phyloP scores from a whole-genome alignment of 192 early-diverging fungal genomes.

The Coemansia sp. region DNA sequence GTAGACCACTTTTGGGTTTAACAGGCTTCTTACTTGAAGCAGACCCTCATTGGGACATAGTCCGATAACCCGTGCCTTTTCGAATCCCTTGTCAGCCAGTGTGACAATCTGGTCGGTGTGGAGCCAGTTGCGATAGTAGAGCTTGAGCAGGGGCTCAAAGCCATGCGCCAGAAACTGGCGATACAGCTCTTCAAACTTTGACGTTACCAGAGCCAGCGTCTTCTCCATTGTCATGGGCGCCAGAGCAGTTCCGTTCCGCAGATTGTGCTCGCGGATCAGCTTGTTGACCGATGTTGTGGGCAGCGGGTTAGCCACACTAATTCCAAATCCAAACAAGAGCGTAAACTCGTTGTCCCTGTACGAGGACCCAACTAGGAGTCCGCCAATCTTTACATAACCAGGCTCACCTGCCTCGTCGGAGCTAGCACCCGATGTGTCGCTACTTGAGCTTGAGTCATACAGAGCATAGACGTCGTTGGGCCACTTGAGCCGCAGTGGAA shows the following conservation, averaged over 20 bases:
- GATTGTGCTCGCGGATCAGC: constrained; percentile 63
- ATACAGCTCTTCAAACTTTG: constrained; percentile 77
- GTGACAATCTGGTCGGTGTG: constrained; percentile 73
- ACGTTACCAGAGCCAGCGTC: constrained; percentile 56
- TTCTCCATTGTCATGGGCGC: constrained; percentile 34
- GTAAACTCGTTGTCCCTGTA: constrained; percentile 69
- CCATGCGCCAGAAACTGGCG: constrained; percentile 63
- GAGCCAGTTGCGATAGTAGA: constrained; percentile 87
- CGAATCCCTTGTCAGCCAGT: constrained; percentile 58
- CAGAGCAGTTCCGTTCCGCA: constrained; percentile 44
- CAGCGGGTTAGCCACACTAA: constrained; percentile 79
- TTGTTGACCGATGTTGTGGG: constrained; percentile 89
- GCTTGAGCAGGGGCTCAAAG: constrained; percentile 68
- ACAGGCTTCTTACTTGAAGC: constrained; percentile 63
- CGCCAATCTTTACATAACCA: constrained; percentile 77
- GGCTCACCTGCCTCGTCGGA: constrained; percentile 19
- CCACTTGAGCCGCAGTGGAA: constrained; percentile 93
- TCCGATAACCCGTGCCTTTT: constrained; percentile 67
- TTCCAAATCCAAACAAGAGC: constrained; percentile 81
- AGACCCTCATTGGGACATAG: constrained; percentile 73
- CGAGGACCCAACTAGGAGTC: constrained; percentile 83
- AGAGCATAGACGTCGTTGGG: constrained; percentile 95
- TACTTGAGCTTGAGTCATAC: constrained; percentile 12
- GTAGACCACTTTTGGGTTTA: constrained; percentile 55
- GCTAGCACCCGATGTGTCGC: constrained; percentile 32